Base-by-base conservation (phyloP, 2,329 filamentous ascomycete genomes). In the Talaromyces sp. region DNA sequence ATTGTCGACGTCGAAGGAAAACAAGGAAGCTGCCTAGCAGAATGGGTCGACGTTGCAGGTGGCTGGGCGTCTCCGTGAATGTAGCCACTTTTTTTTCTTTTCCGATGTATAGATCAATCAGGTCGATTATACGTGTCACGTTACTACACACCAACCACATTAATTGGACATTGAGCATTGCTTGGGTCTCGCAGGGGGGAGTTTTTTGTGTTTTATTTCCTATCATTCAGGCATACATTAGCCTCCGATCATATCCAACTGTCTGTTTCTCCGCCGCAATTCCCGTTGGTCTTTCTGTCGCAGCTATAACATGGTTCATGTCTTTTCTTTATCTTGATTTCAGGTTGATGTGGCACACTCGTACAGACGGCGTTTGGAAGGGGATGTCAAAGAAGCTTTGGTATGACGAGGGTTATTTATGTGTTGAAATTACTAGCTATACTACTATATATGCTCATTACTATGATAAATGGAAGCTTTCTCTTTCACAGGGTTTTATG, bases 1-100 rank as follows among this genome's bases (percentile, higher is more conserved):
- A 95, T 97, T 70, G 90, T 93, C 54, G 94, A 99, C 70, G 92
- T 99, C 25, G 94, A 99, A 78, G 92, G 91, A 74, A 99, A 97
- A 76, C 89, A 96, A 72, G 94, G 94, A 61, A 96, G 91, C 65
- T 99, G 94, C 76, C 80, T 97, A 58, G 84, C 90, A 9, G 91
- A 99, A 76, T 99, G 94, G 94, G 94, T 99, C 13, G 91, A 97
- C 61, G 91, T 97, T 66, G 93, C 92, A 50, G 94, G 94, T 66
- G 94, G 94, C 60, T 99, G 92, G 91, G 85, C 89, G 59, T 82
- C 81, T 55, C 82, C 82, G 63, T 83, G 75, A 37, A 64, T 64
- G 54, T 41, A 33, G 17, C 13, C 36, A 36, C 45, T 17, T 28
- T 41, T 19, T n/a, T 7, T 39, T 25, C 48, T 39, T 46, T 50